Evolutionary conservation across 352 stramenopile species (phyloP).

Genomic region (Globisporangium nodosum): DNA sequence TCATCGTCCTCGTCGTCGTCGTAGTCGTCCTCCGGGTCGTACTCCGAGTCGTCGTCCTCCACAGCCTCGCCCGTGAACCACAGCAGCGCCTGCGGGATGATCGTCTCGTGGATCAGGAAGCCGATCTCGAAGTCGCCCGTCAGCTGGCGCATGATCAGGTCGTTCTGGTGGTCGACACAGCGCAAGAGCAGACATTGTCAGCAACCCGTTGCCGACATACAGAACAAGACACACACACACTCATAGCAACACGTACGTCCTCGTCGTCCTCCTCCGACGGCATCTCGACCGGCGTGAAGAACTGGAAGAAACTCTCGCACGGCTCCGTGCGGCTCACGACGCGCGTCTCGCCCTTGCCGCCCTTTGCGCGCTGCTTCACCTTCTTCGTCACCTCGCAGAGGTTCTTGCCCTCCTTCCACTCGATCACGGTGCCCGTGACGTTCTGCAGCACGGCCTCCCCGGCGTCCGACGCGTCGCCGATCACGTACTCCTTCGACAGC

Average conservation of each 20-base stretch:
- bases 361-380: conserved; percentile 84
- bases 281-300: conserved; percentile 84
- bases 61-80: conserved; percentile 84
- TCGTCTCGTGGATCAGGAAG: conserved; percentile 85
- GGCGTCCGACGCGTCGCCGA: conserved; percentile 73
- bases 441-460: conserved; percentile 79
- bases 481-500: conserved; percentile 83
- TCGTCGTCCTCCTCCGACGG: conserved; percentile 81
- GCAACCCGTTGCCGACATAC: neutral
- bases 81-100: conserved; percentile 80
- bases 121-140: conserved; percentile 83
- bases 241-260: conserved; percentile 40
- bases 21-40: conserved; percentile 70
- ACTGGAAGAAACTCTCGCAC: conserved; percentile 86
- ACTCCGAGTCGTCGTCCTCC: conserved; percentile 75
- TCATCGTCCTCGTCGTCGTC: conserved; percentile 50
- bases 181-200: neutral
- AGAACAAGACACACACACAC: conserved; percentile 1
- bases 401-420: conserved; percentile 83
- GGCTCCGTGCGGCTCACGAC: conserved; percentile 75
- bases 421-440: conserved; percentile 62
- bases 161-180: conserved; percentile 19
- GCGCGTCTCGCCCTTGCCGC: conserved; percentile 64
- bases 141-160: conserved; percentile 83
- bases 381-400: conserved; percentile 84